A percentile compares a stretch with the other conserved stretches of the same genome.
phyloP scores from a whole-genome alignment of 2,329 filamentous ascomycete genomes.

The Elsinoe necatrix region DNA sequence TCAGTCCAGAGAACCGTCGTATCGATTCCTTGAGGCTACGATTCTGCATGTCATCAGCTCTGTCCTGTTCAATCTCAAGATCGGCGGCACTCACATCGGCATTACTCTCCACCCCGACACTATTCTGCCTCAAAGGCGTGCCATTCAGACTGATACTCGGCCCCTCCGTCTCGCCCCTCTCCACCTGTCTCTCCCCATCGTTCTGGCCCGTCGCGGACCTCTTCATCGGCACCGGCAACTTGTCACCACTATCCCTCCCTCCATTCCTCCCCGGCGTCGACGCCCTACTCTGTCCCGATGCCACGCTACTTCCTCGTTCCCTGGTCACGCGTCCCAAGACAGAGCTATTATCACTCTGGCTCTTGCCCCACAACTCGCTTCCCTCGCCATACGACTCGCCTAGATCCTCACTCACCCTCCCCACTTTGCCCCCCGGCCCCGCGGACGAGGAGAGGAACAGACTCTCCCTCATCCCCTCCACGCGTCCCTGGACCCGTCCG shows the following conservation, averaged over 20 bases:
- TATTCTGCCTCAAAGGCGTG: conserved; percentile 9
- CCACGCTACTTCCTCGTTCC: background rate
- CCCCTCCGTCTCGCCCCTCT: conserved; percentile 1
- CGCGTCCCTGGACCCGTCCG: background rate
- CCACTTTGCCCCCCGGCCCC: background rate
- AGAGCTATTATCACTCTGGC: background rate
- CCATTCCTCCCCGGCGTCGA: background rate
- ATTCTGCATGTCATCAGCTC: background rate
- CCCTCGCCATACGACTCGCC: background rate
- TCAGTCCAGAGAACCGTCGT: background rate
- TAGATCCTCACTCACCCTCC: background rate
- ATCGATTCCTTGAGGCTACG: conserved; percentile 10
- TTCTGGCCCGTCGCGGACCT: background rate
- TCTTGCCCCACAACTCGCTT: background rate
- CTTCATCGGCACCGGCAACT: background rate
- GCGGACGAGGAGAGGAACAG: background rate
- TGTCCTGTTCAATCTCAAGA: background rate
- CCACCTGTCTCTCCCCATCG: background rate
- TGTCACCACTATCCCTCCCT: no score
- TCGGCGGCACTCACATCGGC: background rate
- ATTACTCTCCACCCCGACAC: conserved; percentile 13
- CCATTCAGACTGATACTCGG: conserved; percentile 13
- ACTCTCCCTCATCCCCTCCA: conserved; percentile 6
- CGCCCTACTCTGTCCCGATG: background rate
- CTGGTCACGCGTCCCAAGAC: background rate